Conservation (phyloP, 2,329 filamentous ascomycete genomes). For the Ascochyta viciae-villosae region DNA sequence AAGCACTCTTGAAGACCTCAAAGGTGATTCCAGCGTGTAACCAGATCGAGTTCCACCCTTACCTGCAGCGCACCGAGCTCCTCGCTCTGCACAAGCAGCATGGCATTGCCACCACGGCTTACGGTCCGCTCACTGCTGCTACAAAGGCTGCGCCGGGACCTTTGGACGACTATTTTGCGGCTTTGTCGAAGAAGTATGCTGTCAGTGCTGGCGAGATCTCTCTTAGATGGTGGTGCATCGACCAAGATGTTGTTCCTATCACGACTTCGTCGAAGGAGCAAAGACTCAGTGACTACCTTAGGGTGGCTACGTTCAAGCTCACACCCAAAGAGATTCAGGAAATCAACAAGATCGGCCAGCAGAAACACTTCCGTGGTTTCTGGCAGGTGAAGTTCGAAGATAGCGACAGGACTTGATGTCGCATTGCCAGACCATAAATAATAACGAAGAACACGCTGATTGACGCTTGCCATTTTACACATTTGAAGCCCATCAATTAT, state of each 20-base stretch:
- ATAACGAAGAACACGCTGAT: background rate
- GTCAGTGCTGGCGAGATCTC: slow-evolving; percentile 64
- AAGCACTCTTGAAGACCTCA: slow-evolving; percentile 61
- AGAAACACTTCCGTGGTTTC: slow-evolving; percentile 69
- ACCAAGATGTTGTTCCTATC: slow-evolving; percentile 65
- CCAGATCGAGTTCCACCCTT: slow-evolving; percentile 74
- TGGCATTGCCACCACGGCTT: slow-evolving; percentile 57
- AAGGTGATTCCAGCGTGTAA: slow-evolving; percentile 67
- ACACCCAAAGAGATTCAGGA: slow-evolving; percentile 63
- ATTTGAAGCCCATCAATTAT: no score
- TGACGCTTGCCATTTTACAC: no score
- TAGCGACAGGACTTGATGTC: slow-evolving; percentile 57
- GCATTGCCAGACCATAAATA: background rate
- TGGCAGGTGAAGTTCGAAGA: slow-evolving; percentile 62
- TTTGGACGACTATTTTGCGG: slow-evolving; percentile 59
- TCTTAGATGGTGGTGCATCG: slow-evolving; percentile 67
- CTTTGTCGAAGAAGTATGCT: slow-evolving; percentile 66
- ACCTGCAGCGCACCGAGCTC: slow-evolving; percentile 67
- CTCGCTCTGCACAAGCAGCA: slow-evolving; percentile 60
- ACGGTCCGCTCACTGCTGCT: slow-evolving; percentile 57
- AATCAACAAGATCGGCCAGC: slow-evolving; percentile 58
- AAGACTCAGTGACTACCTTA: slow-evolving; percentile 64
- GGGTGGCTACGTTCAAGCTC: slow-evolving; percentile 63
- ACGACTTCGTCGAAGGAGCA: slow-evolving; percentile 68
- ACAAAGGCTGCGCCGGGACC: slow-evolving; percentile 64